Evolutionary conservation across 164 flowering plant species (phyloP), one percentile per base, ranked within the genome.

Genomic region (Paratinospora sagittata): DNA sequence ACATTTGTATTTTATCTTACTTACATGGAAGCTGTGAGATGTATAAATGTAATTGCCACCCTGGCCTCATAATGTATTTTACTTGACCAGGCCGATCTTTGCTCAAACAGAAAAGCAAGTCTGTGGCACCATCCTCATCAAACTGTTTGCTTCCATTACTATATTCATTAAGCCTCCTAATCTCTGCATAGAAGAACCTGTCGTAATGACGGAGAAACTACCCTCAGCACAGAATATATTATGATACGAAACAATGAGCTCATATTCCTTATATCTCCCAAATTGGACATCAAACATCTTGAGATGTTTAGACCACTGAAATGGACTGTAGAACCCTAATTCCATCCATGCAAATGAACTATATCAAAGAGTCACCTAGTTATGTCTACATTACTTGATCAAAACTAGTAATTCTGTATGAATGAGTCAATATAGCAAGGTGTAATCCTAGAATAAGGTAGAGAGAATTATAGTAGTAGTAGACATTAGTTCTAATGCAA

Each of bases 21-120:
- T 77, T 82, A 95, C 99, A 95, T 73, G 99, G 99, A 75, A 90
- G 73, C 80, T 95, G 98, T 8, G 98, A 86, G 70, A 92, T 82
- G 78, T 95, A 95, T 30, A 95, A 65, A 82, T 95, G 99, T 27
- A 95, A 81, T 37, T 82, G 72, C 90, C 88, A 92, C 13, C 95
- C 97, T 6, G 66, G 76, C 80, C 74, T 85, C 75, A 95, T 27
- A 69, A 17, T 82, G 74, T 78, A 89, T 76, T 85, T 88, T 57
- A 70, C 73, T 64, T 73, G 69, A 34, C 79, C 80, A 49, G 34
- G 23, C 62, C 63, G 65, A 72, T 82, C 78, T n/a, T 66, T 34
- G 21, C 80, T 88, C 75, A 81, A 52, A 45, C 70, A 68, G 57
- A 87, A 73, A 70, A 84, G 62, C 9, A 71, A 81, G 76, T 76